Percentiles rank a stretch among this genome's conserved stretches.
Evolutionary conservation across 2,329 filamentous ascomycete genomes (phyloP).

Genomic region (Esteya vermicola): DNA sequence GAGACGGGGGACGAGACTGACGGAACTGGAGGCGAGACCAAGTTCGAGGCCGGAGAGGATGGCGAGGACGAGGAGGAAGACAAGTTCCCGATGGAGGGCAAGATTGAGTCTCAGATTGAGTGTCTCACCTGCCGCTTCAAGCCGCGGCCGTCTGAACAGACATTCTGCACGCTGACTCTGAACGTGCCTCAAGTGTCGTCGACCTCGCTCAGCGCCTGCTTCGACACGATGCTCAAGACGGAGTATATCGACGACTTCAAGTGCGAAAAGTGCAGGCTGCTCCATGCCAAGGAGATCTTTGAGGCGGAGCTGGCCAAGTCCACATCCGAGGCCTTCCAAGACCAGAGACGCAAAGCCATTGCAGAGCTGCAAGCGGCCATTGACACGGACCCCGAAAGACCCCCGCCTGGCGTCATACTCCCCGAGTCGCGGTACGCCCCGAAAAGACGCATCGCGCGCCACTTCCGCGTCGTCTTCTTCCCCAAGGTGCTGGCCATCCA

Average conservation of each 20-base stretch:
- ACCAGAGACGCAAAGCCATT: slow-evolving; percentile 41
- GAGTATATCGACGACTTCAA: slow-evolving; percentile 96
- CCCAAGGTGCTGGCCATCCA: slow-evolving; percentile 87
- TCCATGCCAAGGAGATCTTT: slow-evolving; percentile 58
- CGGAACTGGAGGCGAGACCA: too few species aligned
- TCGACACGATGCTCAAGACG: slow-evolving; percentile 86
- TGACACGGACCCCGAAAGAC: slow-evolving; percentile 65
- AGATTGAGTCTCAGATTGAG: slow-evolving; percentile 86
- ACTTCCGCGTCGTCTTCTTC: slow-evolving; percentile 75
- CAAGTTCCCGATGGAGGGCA: slow-evolving; percentile 84
- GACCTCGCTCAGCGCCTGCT: slow-evolving; percentile 73
- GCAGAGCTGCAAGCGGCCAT: slow-evolving; percentile 54
- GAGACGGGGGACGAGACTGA: too few species aligned
- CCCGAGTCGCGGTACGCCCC: slow-evolving; percentile 64
- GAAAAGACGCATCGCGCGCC: slow-evolving; percentile 70
- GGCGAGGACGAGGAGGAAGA: slow-evolving; percentile 39
- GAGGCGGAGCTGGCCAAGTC: slow-evolving; percentile 43
- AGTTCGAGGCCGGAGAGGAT: too few species aligned
- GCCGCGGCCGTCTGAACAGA: slow-evolving; percentile 68
- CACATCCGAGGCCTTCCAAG: slow-evolving; percentile 35
- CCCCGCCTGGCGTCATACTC: slow-evolving; percentile 56
- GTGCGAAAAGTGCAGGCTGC: slow-evolving; percentile 82
- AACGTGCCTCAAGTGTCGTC: slow-evolving; percentile 76
- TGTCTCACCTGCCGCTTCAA: slow-evolving; percentile 83
- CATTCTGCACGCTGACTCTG: slow-evolving; percentile 83